Conservation (phyloP, 2,329 filamentous ascomycete genomes). For the Aspergillus transmontanensis region DNA sequence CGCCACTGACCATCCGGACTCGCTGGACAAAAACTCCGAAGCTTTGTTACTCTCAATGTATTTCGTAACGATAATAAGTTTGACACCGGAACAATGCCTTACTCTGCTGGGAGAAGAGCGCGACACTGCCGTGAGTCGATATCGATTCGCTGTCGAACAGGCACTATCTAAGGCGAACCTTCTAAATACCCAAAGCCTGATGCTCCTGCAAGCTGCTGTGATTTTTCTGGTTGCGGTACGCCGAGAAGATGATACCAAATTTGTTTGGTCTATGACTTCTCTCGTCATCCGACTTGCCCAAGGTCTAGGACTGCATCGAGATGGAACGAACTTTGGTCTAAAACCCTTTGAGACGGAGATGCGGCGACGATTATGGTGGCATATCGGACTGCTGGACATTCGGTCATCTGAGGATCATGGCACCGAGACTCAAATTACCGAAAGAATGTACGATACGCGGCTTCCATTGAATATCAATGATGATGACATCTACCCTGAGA, state of each 20-base stretch:
- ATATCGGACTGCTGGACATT: constrained; percentile 51
- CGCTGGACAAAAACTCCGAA: constrained; percentile 56
- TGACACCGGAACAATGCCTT: constrained; percentile 45
- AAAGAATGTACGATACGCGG: constrained; percentile 49
- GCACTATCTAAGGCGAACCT: constrained; percentile 65
- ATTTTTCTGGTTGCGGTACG: constrained; percentile 60
- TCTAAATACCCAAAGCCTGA: constrained; percentile 62
- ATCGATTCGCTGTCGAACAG: constrained; percentile 66
- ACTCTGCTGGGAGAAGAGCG: constrained; percentile 56
- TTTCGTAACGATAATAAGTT: constrained; percentile 54
- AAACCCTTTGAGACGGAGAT: constrained; percentile 55
- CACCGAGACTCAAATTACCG: constrained; percentile 47
- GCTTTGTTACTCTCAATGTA: constrained; percentile 65
- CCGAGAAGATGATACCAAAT: constrained; percentile 43
- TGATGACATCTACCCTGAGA: constrained; percentile 52
- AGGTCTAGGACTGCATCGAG: constrained; percentile 54
- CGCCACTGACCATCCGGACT: constrained; percentile 53
- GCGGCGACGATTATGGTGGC: constrained; percentile 56
- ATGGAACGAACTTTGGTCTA: constrained; percentile 52
- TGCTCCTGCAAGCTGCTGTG: constrained; percentile 64
- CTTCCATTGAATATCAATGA: constrained; percentile 57
- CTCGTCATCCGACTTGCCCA: constrained; percentile 46
- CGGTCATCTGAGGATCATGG: constrained; percentile 55
- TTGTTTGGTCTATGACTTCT: constrained; percentile 48
- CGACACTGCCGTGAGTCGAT: constrained; percentile 52